Conservation (phyloP, 805 yeast species). For the Jamesozyma spencerorum region DNA sequence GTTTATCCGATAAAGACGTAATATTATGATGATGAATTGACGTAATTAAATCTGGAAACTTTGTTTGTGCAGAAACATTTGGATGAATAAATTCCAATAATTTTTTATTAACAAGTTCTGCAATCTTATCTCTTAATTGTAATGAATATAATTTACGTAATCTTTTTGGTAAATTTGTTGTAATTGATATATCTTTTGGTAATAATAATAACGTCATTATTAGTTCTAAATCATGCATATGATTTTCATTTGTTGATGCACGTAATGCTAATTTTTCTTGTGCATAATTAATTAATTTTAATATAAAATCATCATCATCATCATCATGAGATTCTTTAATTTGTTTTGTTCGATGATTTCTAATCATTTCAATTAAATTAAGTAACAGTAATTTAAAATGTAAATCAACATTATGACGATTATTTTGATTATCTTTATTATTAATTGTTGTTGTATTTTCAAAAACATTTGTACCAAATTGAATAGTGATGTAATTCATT, state of each 20-base stretch:
- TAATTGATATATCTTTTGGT: slow-evolving; percentile 22
- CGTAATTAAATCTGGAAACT: slow-evolving; percentile 12
- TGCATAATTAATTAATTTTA: slow-evolving; percentile 48
- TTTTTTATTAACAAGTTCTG: slow-evolving; percentile 57
- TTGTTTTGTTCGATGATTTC: slow-evolving; percentile 31
- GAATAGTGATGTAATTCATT: slow-evolving; percentile 24
- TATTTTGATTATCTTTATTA: too few relatives aligned
- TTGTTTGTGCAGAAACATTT: slow-evolving; percentile 10
- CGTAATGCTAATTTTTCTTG: slow-evolving; percentile 52
- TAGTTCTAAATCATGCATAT: slow-evolving; percentile 65
- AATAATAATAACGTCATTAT: slow-evolving; percentile 72
- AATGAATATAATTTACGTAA: slow-evolving; percentile 49
- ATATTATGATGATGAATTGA: background rate
- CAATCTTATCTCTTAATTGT: slow-evolving; percentile 54
- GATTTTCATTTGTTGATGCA: slow-evolving; percentile 46
- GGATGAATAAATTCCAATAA: slow-evolving; percentile 21
- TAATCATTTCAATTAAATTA: slow-evolving; percentile 72
- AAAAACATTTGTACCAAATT: slow-evolving; percentile 22
- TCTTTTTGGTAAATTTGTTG: slow-evolving; percentile 40
- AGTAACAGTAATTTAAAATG: slow-evolving; percentile 67
- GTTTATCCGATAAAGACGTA: background rate
- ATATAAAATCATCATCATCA: slow-evolving; percentile 44
- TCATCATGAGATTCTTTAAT: slow-evolving; percentile 17
- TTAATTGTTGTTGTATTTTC: slow-evolving; percentile 6
- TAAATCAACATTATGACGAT: slow-evolving; percentile 54